These are phyloP conservation scores for Haplographium delicatum DNA, from an alignment of 495 filamentous ascomycete species.

Conservation along the genomic window DNA sequence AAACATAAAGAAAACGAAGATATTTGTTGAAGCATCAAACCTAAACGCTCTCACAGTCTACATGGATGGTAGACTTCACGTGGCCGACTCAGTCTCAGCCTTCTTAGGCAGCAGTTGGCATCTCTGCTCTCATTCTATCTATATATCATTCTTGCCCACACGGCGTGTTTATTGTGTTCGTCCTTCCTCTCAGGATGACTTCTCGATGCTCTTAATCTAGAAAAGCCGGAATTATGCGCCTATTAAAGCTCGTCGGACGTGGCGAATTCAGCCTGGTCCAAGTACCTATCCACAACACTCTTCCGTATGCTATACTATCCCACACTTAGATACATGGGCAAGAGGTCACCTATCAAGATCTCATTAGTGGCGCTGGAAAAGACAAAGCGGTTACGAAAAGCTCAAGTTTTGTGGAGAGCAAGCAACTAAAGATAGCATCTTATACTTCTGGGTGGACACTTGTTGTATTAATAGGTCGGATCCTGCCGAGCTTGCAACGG, in stretches of 20 bases:
- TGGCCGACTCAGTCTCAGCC: too few relatives aligned
- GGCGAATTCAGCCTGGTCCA: slow-evolving; percentile 15
- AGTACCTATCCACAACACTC: slow-evolving; percentile 4
- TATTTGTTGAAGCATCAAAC: too few relatives aligned
- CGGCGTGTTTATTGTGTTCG: too few relatives aligned
- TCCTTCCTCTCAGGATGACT: too few relatives aligned
- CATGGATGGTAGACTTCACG: too few relatives aligned
- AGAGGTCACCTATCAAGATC: slow-evolving; percentile 13
- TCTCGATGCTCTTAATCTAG: too few relatives aligned
- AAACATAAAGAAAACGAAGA: too few relatives aligned
- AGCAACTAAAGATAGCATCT: neutral
- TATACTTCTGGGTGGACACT: neutral
- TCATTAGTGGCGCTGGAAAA: slow-evolving; percentile 1
- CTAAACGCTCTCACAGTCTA: too few relatives aligned
- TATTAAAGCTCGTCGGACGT: neutral
- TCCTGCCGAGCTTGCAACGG: neutral
- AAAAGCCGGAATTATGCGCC: slow-evolving; percentile 14
- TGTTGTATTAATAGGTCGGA: neutral
- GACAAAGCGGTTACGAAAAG: neutral
- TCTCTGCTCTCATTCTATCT: too few relatives aligned
- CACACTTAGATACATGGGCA: slow-evolving; percentile 21
- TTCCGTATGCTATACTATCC: slow-evolving; percentile 26
- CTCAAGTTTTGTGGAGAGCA: slow-evolving; percentile 1
- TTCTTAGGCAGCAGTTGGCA: too few relatives aligned
- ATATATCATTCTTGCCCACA: too few relatives aligned